These are phyloP conservation scores for Aegilops sharonensis DNA, from an alignment of 176 grass and related monocot species.

Conservation along the genomic window DNA sequence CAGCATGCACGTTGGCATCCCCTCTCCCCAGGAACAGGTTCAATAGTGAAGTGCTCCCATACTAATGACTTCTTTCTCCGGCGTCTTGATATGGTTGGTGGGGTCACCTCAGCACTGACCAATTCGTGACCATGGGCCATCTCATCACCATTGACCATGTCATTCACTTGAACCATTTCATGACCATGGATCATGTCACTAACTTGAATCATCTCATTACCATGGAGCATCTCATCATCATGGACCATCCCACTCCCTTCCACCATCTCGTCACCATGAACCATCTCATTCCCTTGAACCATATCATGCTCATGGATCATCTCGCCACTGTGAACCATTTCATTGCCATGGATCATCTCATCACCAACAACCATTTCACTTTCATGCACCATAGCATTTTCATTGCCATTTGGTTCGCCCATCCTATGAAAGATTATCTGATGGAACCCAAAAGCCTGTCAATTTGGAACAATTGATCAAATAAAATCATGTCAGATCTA, in stretches of 20 bases:
- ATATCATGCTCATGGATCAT: conserved; percentile 29
- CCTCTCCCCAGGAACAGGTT: conserved; percentile 41
- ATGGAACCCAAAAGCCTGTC: conserved; percentile 16
- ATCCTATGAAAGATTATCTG: conserved; percentile 26
- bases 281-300: conserved; percentile 17
- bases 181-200: conserved; percentile 32
- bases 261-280: conserved; percentile 28
- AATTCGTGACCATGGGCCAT: conserved; percentile 42
- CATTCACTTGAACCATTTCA: conserved; percentile 36
- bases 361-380: conserved; percentile 31
- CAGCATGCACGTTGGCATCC: conserved; percentile 67
- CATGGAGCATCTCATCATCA: conserved; percentile 29
- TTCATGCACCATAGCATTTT: conserved; percentile 27
- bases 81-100: conserved; percentile 41
- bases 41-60: conserved; percentile 86
- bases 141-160: conserved; percentile 37
- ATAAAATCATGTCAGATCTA: conserved; percentile 12
- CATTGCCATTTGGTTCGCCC: conserved; percentile 47
- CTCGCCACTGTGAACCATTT: conserved; percentile 17
- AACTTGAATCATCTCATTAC: conserved; percentile 38
- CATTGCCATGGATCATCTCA: conserved; percentile 27
- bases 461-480: not conserved
- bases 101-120: conserved; percentile 38
- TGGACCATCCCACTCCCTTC: conserved; percentile 31
- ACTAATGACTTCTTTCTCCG: conserved; percentile 78